Percentiles rank a stretch among this genome's conserved stretches.
These are phyloP conservation scores for Podila epigama DNA, from an alignment of 192 early-diverging fungal genomes.

Conservation along the genomic window DNA sequence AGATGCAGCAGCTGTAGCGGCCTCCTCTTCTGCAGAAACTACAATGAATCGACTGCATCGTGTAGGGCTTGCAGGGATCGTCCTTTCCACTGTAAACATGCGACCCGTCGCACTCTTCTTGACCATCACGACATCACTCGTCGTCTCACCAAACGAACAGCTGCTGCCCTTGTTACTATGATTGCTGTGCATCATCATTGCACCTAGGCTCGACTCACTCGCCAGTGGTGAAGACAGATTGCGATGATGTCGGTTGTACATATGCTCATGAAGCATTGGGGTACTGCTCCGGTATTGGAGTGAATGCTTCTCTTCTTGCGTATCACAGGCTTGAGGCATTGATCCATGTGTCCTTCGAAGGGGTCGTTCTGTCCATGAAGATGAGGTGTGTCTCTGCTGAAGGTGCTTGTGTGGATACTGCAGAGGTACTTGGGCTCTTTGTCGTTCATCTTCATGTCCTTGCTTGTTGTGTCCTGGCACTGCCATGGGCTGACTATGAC, in stretches of 20 bases:
- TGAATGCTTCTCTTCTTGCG: not conserved
- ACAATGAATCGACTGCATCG: conserved; percentile 39
- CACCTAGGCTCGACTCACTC: not conserved
- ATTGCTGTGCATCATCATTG: too few species aligned
- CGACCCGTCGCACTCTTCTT: conserved; percentile 47
- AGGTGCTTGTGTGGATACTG: not conserved
- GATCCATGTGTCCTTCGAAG: not conserved
- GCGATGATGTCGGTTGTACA: too few species aligned
- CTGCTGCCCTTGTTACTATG: too few species aligned
- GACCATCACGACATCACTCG: conserved; percentile 36
- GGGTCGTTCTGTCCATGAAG: not conserved
- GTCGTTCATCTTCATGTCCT: too few species aligned
- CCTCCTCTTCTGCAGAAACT: conserved; percentile 23
- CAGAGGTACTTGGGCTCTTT: not conserved
- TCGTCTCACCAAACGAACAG: not conserved
- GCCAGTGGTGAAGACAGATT: too few species aligned
- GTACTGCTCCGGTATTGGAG: not conserved
- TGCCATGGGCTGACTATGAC: too few species aligned
- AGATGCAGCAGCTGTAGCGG: not conserved
- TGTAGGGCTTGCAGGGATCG: conserved; percentile 32
- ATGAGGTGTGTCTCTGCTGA: not conserved
- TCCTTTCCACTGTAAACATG: conserved; percentile 40
- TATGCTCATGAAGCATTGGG: not conserved
- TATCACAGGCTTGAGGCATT: not conserved
- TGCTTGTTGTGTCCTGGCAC: not conserved